Base-by-base conservation (phyloP, 2,329 filamentous ascomycete genomes). In the Pleurostoma richardsiae region DNA sequence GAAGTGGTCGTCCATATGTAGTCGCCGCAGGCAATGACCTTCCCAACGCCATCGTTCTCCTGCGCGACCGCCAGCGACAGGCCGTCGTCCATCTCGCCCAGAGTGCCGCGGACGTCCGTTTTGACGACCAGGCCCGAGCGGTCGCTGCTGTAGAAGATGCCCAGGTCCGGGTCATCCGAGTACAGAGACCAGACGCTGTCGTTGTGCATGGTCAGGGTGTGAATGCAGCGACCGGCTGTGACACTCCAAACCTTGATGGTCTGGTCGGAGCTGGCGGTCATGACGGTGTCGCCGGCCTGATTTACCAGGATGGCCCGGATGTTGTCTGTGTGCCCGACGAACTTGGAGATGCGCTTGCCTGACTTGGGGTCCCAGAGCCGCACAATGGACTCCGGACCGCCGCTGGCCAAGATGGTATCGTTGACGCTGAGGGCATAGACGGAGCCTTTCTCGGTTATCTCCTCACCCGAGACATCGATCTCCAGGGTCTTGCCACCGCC, bases 241-340 rank as follows among this genome's bases (percentile, higher is more conserved):
- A 97, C 85, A 55, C 91, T 96, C 94, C 94, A 99, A 48, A 97
- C 83, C 71, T 99, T 99, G 71, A 99, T 86, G 0, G 94, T 97
- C 68, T 95, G 90, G 64, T 99, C 94, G 2, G 92, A 92, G 56
- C 91, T 96, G 10, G 90, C 91, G 1, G 92, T 96, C 75, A 99
- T 81, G 56, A 99, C 88, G 39, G 84, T 95, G 61, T 96, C 90
- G 38, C 90, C 91, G 49, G 88, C 83, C 55, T 92, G 83, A 57
- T 89, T 95, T 54, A 99, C 83, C 44, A 99, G 73, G 52, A 99
- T 90, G 56, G 92, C 86, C 42, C 94, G 84, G 54, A 99, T 85
- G 55, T 92, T 96, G 73, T 95, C 91, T 26, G 92, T 95, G 64
- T 99, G 94, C 4, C 94, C 94, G 27, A 97, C 90, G 54, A 99